phyloP scores from a whole-genome alignment of 2,329 filamentous ascomycete genomes.

The Claviceps fusiformis region DNA sequence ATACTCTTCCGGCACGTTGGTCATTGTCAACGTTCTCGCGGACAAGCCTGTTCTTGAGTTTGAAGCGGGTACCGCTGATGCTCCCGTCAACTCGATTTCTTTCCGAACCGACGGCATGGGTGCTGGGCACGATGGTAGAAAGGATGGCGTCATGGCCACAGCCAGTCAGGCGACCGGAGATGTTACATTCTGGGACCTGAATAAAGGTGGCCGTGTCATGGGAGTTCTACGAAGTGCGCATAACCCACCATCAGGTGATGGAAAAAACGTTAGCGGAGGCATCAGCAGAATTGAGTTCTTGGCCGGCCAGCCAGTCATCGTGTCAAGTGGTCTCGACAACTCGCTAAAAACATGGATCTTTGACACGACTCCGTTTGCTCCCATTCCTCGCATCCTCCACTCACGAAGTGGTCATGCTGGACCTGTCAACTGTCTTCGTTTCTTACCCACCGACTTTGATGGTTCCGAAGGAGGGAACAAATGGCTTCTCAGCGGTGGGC shows the following conservation, averaged over 20 bases:
- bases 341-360: constrained; percentile 95
- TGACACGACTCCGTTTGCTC: constrained; percentile 79
- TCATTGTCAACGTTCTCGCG: constrained; percentile 68
- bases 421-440: constrained; percentile 68
- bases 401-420: constrained; percentile 78
- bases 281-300: constrained; percentile 84
- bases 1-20: constrained; percentile 64
- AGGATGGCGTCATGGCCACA: constrained; percentile 88
- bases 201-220: constrained; percentile 72
- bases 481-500: constrained; percentile 82
- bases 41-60: constrained; percentile 62
- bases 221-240: constrained; percentile 82
- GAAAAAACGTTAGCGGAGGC: constrained; percentile 52
- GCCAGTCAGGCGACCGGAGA: constrained; percentile 68
- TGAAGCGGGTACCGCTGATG: constrained; percentile 49
- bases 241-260: constrained; percentile 51
- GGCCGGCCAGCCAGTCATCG: constrained; percentile 72
- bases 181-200: constrained; percentile 92
- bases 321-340: constrained; percentile 88
- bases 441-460: constrained; percentile 79
- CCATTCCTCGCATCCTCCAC: constrained; percentile 74
- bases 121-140: constrained; percentile 73
- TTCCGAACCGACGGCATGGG: constrained; percentile 85
- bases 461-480: constrained; percentile 81
- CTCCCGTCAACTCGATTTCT: constrained; percentile 65